phyloP scores from a whole-genome alignment of 2,329 filamentous ascomycete genomes.

The Fusarium domesticum region DNA sequence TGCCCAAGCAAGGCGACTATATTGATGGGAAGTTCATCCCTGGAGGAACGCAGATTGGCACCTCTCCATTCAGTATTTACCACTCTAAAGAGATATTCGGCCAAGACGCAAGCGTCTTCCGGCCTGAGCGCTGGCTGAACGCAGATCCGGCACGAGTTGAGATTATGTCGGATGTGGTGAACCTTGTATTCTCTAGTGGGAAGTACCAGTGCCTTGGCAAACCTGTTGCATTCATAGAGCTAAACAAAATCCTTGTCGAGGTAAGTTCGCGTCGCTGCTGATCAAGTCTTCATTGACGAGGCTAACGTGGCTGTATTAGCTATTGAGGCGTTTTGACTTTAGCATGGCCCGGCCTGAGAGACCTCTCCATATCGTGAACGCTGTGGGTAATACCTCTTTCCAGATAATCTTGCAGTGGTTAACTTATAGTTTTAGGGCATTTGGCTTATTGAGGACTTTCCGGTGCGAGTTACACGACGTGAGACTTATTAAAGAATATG shows the following conservation, averaged over 20 bases:
- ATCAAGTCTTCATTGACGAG: not conserved
- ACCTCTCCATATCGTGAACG: conserved; percentile 12
- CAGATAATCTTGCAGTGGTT: too few relatives aligned
- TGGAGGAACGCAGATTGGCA: conserved; percentile 44
- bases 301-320: conserved; percentile 3
- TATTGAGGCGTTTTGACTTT: conserved; percentile 18
- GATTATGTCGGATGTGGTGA: conserved; percentile 38
- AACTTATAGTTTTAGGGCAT: conserved; percentile 8
- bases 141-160: conserved; percentile 32
- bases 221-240: conserved; percentile 40
- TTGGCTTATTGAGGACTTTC: conserved; percentile 18
- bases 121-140: conserved; percentile 50
- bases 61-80: conserved; percentile 41
- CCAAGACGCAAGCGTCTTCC: conserved; percentile 41
- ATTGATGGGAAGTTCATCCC: conserved; percentile 43
- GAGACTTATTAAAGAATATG: not conserved
- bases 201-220: conserved; percentile 46
- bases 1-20: conserved; percentile 38
- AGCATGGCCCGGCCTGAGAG: conserved; percentile 8
- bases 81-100: conserved; percentile 38
- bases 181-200: conserved; percentile 44
- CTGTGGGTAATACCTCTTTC: conserved; percentile 3
- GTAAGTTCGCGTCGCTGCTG: conserved; percentile 26
- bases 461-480: conserved; percentile 14
- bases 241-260: conserved; percentile 44